phyloP scores from a whole-genome alignment of 2,329 filamentous ascomycete species.

The Fusarium sp. region DNA sequence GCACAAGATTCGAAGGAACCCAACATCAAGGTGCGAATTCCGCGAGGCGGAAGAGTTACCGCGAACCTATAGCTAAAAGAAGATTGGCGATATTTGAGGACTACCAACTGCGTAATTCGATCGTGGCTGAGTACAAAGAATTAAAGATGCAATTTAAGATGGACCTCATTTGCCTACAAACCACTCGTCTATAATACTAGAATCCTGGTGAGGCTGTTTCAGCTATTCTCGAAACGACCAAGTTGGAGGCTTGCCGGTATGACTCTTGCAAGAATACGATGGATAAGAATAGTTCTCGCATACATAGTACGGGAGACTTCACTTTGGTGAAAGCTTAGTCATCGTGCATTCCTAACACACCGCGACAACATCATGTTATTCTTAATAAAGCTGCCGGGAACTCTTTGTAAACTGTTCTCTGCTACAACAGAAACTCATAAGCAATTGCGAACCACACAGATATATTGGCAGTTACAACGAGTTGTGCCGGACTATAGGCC shows the following conservation, averaged over 20 bases:
- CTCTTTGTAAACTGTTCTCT: not conserved
- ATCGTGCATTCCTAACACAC: conserved; percentile 30
- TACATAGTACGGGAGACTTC: conserved; percentile 7
- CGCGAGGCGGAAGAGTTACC: conserved; percentile 24
- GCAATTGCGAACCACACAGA: not conserved
- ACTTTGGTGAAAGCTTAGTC: conserved; percentile 31
- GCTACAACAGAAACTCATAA: not conserved
- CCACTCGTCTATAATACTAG: not conserved
- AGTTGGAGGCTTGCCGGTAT: conserved; percentile 15
- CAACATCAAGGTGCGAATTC: conserved; percentile 55
- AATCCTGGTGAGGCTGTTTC: conserved; percentile 17
- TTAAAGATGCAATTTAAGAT: conserved; percentile 24
- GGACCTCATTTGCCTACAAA: conserved; percentile 7
- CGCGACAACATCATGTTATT: conserved; percentile 4
- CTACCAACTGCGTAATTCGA: conserved; percentile 25
- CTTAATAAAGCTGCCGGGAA: conserved; percentile 23
- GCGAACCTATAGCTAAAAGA: conserved; percentile 31
- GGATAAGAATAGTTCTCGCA: conserved; percentile 22
- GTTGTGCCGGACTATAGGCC: not conserved
- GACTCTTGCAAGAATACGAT: conserved; percentile 7
- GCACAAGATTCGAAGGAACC: conserved; percentile 56
- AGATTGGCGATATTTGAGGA: conserved; percentile 33
- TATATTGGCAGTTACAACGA: not conserved
- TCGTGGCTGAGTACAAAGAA: conserved; percentile 34
- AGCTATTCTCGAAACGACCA: conserved; percentile 21